A percentile compares a stretch with the other conserved stretches of the same genome.
Conservation (phyloP, 1,139 yeast species). For the Zygosaccharomyces sapae region DNA sequence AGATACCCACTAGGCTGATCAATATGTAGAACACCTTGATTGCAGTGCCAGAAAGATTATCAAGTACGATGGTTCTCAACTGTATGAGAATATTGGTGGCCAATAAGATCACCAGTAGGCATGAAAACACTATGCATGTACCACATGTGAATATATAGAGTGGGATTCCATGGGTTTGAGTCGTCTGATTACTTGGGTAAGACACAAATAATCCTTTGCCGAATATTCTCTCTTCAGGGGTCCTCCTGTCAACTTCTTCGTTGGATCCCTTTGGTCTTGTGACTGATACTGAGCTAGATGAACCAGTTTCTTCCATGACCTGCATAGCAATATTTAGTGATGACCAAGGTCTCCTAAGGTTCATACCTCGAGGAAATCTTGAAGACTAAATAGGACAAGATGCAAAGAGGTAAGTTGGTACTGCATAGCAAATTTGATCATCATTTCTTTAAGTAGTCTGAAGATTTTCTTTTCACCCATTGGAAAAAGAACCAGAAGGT, state of each 20-base stretch:
- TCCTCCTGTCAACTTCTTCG: neutral
- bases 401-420: too few relatives aligned
- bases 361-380: neutral
- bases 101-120: slow-evolving; percentile 32
- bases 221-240: slow-evolving; percentile 16
- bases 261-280: neutral
- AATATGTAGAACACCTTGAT: slow-evolving; percentile 20
- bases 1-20: slow-evolving; percentile 18
- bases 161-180: slow-evolving; percentile 6
- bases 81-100: slow-evolving; percentile 37
- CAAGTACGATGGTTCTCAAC: slow-evolving; percentile 32
- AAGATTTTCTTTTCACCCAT: neutral
- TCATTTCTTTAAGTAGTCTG: neutral
- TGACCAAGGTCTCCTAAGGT: neutral
- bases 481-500: neutral
- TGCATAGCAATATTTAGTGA: neutral
- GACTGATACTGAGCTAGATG: neutral
- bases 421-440: too few relatives aligned
- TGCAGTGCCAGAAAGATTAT: slow-evolving; percentile 14
- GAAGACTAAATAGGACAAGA: too few relatives aligned
- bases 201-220: slow-evolving; percentile 21
- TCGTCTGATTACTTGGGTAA: slow-evolving; percentile 5
- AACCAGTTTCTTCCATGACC: neutral
- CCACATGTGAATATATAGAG: slow-evolving; percentile 24
- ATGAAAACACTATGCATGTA: slow-evolving; percentile 26